phyloP scores from a whole-genome alignment of 176 grass and related monocot genomes.

The Bothriochloa decipiens region DNA sequence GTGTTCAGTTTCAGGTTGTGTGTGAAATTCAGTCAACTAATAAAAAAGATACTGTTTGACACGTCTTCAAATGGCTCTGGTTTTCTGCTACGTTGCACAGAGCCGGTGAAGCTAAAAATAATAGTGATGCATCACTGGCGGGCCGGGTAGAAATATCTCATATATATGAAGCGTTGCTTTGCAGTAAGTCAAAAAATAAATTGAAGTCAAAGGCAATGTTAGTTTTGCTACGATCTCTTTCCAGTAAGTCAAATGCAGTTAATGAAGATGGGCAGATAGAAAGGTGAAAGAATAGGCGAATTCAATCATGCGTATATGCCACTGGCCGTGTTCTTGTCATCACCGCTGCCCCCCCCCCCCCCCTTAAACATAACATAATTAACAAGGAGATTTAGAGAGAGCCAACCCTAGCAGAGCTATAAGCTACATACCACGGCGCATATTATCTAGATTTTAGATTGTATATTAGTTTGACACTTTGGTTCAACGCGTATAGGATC shows the following conservation, averaged over 20 bases:
- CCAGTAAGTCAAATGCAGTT: too few relatives aligned
- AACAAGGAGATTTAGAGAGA: neutral
- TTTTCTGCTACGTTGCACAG: too few relatives aligned
- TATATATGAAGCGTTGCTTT: neutral
- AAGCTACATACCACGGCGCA: too few relatives aligned
- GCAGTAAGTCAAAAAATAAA: neutral
- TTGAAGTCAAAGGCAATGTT: neutral
- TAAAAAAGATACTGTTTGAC: too few relatives aligned
- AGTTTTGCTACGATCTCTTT: too few relatives aligned
- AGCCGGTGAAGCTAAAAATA: too few relatives aligned
- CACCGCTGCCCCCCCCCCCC: neutral
- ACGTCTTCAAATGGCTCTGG: too few relatives aligned
- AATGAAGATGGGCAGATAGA: neutral
- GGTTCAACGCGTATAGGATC: neutral
- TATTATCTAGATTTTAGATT: neutral
- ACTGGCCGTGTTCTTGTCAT: neutral
- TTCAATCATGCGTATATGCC: neutral
- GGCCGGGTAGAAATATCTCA: neutral
- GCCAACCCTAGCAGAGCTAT: neutral
- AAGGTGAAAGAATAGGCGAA: neutral
- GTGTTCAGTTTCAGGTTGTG: too few relatives aligned
- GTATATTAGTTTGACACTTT: neutral
- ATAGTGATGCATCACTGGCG: too few relatives aligned
- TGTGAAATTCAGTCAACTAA: too few relatives aligned
- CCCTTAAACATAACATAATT: too few relatives aligned